Evolutionary conservation across 176 grass and related monocot species (phyloP).

Genomic region (Lolium perenne): DNA sequence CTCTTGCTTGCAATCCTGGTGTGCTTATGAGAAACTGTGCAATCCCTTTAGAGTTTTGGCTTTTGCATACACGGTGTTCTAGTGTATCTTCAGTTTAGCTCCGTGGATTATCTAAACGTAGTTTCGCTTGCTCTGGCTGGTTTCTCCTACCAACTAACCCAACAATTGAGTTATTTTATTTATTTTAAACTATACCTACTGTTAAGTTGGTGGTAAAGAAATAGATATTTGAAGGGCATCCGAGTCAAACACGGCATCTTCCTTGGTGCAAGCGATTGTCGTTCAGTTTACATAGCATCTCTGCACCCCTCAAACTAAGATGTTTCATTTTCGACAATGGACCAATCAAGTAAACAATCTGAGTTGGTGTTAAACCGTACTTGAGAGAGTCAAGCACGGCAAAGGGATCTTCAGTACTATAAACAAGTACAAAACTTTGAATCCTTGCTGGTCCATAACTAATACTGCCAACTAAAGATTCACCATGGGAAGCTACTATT

Average conservation of each 20-base stretch:
- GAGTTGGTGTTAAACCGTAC: too few species aligned
- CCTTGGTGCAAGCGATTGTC: background rate
- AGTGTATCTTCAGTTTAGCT: background rate
- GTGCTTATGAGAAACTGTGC: background rate
- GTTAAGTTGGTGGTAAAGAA: background rate
- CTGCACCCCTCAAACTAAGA: background rate
- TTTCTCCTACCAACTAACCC: background rate
- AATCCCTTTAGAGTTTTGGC: background rate
- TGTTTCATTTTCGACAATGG: background rate
- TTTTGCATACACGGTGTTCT: background rate
- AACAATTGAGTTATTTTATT: background rate
- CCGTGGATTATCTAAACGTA: background rate
- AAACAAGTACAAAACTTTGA: too few species aligned
- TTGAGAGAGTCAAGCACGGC: too few species aligned
- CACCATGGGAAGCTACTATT: too few species aligned
- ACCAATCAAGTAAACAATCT: background rate
- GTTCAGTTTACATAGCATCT: background rate
- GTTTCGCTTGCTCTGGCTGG: background rate
- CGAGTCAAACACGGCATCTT: conserved; percentile 2
- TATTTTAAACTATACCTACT: background rate
- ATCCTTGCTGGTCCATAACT: too few species aligned
- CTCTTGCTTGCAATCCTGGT: background rate
- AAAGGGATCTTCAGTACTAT: too few species aligned
- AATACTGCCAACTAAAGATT: too few species aligned
- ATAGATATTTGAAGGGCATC: background rate